Percentiles rank a stretch among this genome's conserved stretches.
These are phyloP conservation scores for Pyrenopolyporus hunteri DNA, from an alignment of 495 filamentous ascomycete species.

Conservation along the genomic window DNA sequence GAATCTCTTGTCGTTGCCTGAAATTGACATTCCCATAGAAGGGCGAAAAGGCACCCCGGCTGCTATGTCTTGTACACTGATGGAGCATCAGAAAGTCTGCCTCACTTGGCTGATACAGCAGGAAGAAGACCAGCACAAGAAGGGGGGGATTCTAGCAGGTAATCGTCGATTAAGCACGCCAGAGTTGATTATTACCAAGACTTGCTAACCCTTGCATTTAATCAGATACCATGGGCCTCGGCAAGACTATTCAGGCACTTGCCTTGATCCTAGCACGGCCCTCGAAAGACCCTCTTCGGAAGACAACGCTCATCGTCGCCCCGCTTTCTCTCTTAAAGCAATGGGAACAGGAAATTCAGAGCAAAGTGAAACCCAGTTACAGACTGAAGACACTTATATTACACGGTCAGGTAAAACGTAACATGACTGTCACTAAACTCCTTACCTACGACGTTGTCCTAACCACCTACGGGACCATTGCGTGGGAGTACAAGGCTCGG, in stretches of 20 bases:
- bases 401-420: slow-evolving; percentile 60
- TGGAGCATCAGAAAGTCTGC: slow-evolving; percentile 85
- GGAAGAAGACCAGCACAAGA: slow-evolving; percentile 70
- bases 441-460: slow-evolving; percentile 80
- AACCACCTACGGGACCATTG: slow-evolving; percentile 86
- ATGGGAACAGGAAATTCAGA: slow-evolving; percentile 84
- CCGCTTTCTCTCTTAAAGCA: slow-evolving; percentile 88
- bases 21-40: slow-evolving; percentile 34
- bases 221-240: slow-evolving; percentile 88
- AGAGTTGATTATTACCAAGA: neutral
- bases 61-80: slow-evolving; percentile 68
- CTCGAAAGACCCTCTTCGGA: slow-evolving; percentile 56
- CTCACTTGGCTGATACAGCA: slow-evolving; percentile 80
- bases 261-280: slow-evolving; percentile 79
- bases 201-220: slow-evolving; percentile 1
- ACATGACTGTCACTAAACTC: slow-evolving; percentile 62
- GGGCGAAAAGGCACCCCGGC: slow-evolving; percentile 58
- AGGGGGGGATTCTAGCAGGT: slow-evolving; percentile 78
- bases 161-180: slow-evolving; percentile 10
- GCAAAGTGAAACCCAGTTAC: slow-evolving; percentile 66
- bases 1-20: slow-evolving; percentile 30
- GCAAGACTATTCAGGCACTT: slow-evolving; percentile 91
- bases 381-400: slow-evolving; percentile 69
- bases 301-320: slow-evolving; percentile 86
- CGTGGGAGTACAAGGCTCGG: slow-evolving; percentile 66